Evolutionary conservation across 306 rosid genomes (phyloP).

Genomic region (Hylodesmum podocarpum): DNA sequence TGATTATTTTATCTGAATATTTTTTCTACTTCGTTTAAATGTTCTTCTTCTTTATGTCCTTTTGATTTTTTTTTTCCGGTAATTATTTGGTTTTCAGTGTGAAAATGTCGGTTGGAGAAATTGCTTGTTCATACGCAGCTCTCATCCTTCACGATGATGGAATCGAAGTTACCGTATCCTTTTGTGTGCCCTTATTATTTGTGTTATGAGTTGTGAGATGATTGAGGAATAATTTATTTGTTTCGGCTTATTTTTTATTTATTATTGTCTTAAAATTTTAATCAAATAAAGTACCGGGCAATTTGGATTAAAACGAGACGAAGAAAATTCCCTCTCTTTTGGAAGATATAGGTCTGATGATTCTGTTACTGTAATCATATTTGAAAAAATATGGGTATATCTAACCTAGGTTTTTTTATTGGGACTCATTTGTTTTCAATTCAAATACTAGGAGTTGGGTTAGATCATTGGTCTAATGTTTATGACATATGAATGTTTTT

Average conservation of each 20-base stretch:
- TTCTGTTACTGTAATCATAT: neutral
- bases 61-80: neutral
- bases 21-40: neutral
- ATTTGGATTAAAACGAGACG: neutral
- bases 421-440: neutral
- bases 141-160: slow-evolving; percentile 66
- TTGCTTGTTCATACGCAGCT: slow-evolving; percentile 66
- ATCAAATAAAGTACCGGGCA: neutral
- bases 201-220: neutral
- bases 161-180: slow-evolving; percentile 65
- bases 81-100: slow-evolving; percentile 17
- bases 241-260: neutral
- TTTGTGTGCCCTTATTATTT: neutral
- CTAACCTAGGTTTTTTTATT: neutral
- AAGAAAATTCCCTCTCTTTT: neutral
- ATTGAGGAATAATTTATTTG: neutral
- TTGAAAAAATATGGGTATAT: neutral
- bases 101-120: slow-evolving; percentile 55
- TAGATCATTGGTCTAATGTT: neutral
- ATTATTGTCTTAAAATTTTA: neutral
- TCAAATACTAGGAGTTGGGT: neutral
- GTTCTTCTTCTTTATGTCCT: neutral
- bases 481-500: neutral
- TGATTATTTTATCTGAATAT: neutral
- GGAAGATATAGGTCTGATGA: neutral